Evolutionary conservation across 2,329 filamentous ascomycete genomes (phyloP).

Genomic region (Tolypocladium sp.): DNA sequence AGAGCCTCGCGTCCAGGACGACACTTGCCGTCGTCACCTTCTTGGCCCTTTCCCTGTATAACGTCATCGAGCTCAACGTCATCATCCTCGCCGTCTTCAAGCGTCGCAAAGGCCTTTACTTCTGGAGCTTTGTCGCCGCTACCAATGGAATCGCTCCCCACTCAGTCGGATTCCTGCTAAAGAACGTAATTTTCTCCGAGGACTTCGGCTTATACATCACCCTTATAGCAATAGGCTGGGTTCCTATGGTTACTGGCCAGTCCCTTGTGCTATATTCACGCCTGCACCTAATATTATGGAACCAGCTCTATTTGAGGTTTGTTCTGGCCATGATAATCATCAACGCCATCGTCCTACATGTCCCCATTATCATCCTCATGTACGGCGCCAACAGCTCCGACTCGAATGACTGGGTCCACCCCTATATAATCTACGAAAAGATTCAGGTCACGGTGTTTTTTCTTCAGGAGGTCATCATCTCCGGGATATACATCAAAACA

Average conservation of each 20-base stretch:
- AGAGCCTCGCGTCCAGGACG: neutral
- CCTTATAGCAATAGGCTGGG: slow-evolving; percentile 15
- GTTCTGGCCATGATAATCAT: slow-evolving; percentile 48
- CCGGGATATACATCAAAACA: slow-evolving; percentile 41
- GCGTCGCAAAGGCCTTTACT: slow-evolving; percentile 21
- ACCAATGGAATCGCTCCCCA: slow-evolving; percentile 23
- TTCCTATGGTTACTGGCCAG: slow-evolving; percentile 48
- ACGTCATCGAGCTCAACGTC: slow-evolving; percentile 19
- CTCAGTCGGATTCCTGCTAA: slow-evolving; percentile 35
- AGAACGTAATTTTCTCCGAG: slow-evolving; percentile 16
- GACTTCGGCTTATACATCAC: slow-evolving; percentile 8
- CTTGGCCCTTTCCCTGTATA: slow-evolving; percentile 14
- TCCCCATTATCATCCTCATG: slow-evolving; percentile 45
- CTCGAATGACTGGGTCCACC: slow-evolving; percentile 4
- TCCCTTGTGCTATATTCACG: slow-evolving; percentile 52
- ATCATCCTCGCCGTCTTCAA: slow-evolving; percentile 23
- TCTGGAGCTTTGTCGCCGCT: slow-evolving; percentile 26
- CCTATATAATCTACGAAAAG: slow-evolving; percentile 37
- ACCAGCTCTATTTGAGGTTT: slow-evolving; percentile 34
- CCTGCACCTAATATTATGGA: slow-evolving; percentile 47
- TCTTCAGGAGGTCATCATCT: slow-evolving; percentile 43
- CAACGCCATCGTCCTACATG: slow-evolving; percentile 42
- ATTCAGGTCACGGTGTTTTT: slow-evolving; percentile 45
- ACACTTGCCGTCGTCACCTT: neutral
- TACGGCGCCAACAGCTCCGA: slow-evolving; percentile 34